Evolutionary conservation across 164 flowering plant species (phyloP), one percentile per base, ranked within the genome.

Genomic region (Stephania yunnanensis): DNA sequence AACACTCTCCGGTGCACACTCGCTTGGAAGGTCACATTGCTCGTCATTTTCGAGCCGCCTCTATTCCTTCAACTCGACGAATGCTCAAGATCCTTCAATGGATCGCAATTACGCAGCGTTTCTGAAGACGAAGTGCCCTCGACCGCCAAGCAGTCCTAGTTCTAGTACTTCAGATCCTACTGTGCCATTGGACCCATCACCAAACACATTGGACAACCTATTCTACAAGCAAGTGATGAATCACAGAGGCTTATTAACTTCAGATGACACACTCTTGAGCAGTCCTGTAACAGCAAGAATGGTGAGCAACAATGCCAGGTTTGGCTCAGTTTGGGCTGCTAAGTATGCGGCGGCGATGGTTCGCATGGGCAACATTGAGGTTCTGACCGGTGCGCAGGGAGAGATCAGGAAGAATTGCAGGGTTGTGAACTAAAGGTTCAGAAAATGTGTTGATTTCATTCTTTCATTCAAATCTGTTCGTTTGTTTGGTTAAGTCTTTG

Each of bases 1-100:
- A 31, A 79, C 85, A 5, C 84, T 86, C 9, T 81, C 87, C 0
- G 87, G 89, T 0, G 87, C 86, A 5, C 77, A 75, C 50, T 75
- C 77, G 0, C 52, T 75, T 15, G 77, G 77, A 53, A 50, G 53
- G 3, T 53, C 77, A 10, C 71, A 55, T 8, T 75, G 77, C 44
- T 44, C 25, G 15, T 31, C 71, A 2, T 68, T 75, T 67, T 50
- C 64, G 7, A 55, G 30, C 29, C 71, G 77, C n/a, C 67, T 75
- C 31, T 75, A 68, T 29, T 7, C 71, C 15, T 75, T 69, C 64
- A 75, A 68, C 52, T 20, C 71, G 1, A 75, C 66, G 31, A 65
- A 68, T 20, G n/a, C 66, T 30, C 64, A 30, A 72, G 77, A 75
- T 13, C 77, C 77, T 55, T 68, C 77, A 1, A n/a, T 75, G 50